Base-by-base conservation (phyloP, 108 stramenopile genomes). In the Cylindrotheca closterium region DNA sequence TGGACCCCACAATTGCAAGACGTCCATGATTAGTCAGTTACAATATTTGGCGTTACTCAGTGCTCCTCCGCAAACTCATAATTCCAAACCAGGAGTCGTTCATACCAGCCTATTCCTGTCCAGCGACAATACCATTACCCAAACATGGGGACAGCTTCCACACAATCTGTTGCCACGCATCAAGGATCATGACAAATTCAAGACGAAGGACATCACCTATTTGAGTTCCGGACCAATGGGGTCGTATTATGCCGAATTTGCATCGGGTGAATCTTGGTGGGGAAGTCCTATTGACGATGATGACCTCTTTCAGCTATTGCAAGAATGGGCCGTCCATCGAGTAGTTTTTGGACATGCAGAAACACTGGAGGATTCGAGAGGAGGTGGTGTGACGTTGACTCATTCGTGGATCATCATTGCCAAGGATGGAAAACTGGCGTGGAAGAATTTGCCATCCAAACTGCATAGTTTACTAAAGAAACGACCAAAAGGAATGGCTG, bases 201-300 rank as follows among this genome's bases (percentile, higher is more conserved):
- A 72, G 3, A 51, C 28, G 10, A 52, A 56, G 8, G 67, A 75
- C 12, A 23, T 93, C 19, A 33, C 34, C 1, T 88, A 86, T 60
- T 55, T 92, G 30, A 78, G 83, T 26, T 85, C 79, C 25, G 91
- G 91, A 33, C 77, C 87, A 26, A 31, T 50, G 10, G 81, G 81
- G 22, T 84, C 64, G 51, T 91, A 93, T 55, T 93, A 74, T 77
- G 84, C 74, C 47, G 75, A 87, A 53, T 84, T 89, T 47, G 37
- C 10, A 7, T 67, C 79, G 26, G 88, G 88, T 29, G 81, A 93
- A 60, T 73, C 71, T 32, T 88, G 79, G 82, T 93, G 91, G 91
- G 80, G 84, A 4, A 50, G 63, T 15, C 58, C 65, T 30, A 69
- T 71, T n/a, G 80, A 84, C 58, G 79, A 83, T 33, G 47, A 33